Base-by-base conservation (phyloP, 2,329 filamentous ascomycete species). In the Venturiaceae sp. region DNA sequence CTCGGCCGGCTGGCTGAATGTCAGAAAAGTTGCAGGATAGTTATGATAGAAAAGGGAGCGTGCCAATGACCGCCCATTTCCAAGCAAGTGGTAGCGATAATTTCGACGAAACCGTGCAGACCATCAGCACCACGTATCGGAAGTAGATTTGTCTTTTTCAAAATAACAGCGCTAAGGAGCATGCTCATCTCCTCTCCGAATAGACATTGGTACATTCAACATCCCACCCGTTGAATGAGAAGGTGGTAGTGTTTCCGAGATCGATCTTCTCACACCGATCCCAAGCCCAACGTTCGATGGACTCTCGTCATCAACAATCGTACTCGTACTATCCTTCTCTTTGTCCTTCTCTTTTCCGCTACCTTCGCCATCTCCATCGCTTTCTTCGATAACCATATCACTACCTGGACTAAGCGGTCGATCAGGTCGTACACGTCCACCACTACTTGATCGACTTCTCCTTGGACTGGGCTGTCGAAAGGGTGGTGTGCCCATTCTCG, bases 311-410 rank as follows among this genome's bases (percentile, higher is more conserved):
- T 9, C 34, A 11, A 33, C 13, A 44, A 16, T 23, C 19, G 19
- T 30, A 30, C 19, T 28, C 2, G n/a, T 9, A 3, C 32, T 39
- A 13, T 34, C 23, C 32, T 13, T 34, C 3, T 36, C 34, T 30
- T 56, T 56, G 19, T 28, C 53, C 21, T 44, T 37, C 23, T 30
- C 37, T 39, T 36, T 44, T 1, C 53, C 36, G 41, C 16, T 32
- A 11, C 34, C 23, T 13, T 44, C 41, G 4, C 34, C 39, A 46
- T 34, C 30, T 13, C 44, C 55, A 21, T 57, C 55, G n/a, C 44
- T 52, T n/a, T 57, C 55, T 50, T 57, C 55, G 19, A 57, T 37
- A n/a, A 57, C 41, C 55, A 57, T 57, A 19, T 46, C 55, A 37
- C 55, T 57, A 8, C 55, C 55, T 11, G 37, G 55, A 37, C 55